Evolutionary conservation across 129 eudicot species (phyloP).

Genomic region (Apium graveolens): DNA sequence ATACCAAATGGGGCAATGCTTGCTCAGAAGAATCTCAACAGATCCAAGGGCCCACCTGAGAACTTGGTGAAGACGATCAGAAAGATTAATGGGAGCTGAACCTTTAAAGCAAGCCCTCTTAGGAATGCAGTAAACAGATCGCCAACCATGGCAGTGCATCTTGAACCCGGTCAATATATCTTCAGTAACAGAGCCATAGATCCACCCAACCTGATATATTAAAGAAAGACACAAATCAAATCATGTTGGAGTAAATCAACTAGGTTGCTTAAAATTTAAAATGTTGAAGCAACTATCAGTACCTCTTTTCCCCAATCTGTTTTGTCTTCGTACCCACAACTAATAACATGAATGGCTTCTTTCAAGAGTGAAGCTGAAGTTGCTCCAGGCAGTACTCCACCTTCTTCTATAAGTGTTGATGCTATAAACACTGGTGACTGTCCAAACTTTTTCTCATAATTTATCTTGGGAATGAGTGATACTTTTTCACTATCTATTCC

Average conservation of each 20-base stretch:
- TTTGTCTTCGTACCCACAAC: constrained; percentile 33
- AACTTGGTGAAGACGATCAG: constrained; percentile 33
- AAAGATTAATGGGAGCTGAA: constrained; percentile 32
- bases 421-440: constrained; percentile 30
- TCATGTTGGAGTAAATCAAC: neutral
- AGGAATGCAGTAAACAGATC: constrained; percentile 30
- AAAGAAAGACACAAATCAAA: neutral
- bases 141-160: constrained; percentile 37
- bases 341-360: constrained; percentile 32
- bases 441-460: constrained; percentile 28
- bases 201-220: constrained; percentile 24
- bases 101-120: constrained; percentile 24
- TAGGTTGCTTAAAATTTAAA: neutral
- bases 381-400: constrained; percentile 19
- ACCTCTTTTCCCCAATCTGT: constrained; percentile 37
- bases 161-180: constrained; percentile 31
- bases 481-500: constrained; percentile 26
- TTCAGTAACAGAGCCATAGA: constrained; percentile 29
- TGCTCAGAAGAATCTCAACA: constrained; percentile 27
- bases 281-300: neutral
- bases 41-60: constrained; percentile 33
- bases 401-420: constrained; percentile 23
- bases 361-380: constrained; percentile 28
- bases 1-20: constrained; percentile 29
- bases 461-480: constrained; percentile 26